Evolutionary conservation across 495 filamentous ascomycete species (phyloP).

Genomic region (Aspergillus sparsus): DNA sequence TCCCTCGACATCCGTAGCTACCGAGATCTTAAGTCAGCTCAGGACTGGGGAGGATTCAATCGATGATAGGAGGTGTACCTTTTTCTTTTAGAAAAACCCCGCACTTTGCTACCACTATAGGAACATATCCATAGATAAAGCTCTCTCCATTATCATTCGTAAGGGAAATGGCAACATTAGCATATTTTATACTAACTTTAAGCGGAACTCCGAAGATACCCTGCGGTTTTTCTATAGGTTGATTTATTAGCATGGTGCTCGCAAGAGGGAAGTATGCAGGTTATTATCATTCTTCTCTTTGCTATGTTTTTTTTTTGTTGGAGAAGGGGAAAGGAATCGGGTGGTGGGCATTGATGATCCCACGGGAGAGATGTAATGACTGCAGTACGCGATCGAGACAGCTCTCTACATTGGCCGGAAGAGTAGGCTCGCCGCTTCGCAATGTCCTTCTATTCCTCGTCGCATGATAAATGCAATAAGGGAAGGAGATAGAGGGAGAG

Average conservation of each 20-base stretch:
- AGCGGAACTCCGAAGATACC: conserved; percentile 95
- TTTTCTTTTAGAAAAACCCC: conserved; percentile 98
- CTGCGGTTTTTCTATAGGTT: conserved; percentile 36
- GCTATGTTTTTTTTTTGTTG: neutral
- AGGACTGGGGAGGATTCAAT: no score
- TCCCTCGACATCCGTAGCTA: conserved; percentile 94
- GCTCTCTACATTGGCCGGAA: neutral
- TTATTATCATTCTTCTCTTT: no score
- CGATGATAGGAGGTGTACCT: conserved; percentile 57
- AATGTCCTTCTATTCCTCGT: neutral
- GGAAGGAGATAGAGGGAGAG: neutral
- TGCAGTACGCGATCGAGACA: no score
- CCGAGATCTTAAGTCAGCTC: no score
- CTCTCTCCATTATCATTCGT: conserved; percentile 87
- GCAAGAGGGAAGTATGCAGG: no score
- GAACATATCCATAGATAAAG: conserved; percentile 98
- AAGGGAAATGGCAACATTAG: conserved; percentile 97
- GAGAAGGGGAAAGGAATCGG: no score
- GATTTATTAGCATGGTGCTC: conserved; percentile 13
- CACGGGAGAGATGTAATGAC: no score
- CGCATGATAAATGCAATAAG: no score
- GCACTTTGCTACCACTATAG: conserved; percentile 98
- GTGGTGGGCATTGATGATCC: no score
- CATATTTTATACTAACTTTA: conserved; percentile 92
- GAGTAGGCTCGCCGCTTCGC: conserved; percentile 19